Percentiles rank a stretch among this genome's conserved stretches.
phyloP scores from a whole-genome alignment of 2,329 filamentous ascomycete species.

The Fusarium sp. region DNA sequence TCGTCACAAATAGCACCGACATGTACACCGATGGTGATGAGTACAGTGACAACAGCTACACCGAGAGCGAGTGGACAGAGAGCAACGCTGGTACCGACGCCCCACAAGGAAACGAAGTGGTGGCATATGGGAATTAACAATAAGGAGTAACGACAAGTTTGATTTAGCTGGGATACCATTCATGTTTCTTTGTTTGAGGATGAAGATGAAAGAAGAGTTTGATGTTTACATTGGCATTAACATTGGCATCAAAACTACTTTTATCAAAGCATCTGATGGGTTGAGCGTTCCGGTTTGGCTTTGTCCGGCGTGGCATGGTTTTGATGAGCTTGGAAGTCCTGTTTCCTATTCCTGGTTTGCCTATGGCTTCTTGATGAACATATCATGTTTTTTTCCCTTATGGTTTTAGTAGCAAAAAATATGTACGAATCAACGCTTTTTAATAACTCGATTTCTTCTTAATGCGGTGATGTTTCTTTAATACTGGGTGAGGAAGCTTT shows the following conservation, averaged over 20 bases:
- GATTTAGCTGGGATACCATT: slow-evolving; percentile 34
- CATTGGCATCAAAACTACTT: not conserved
- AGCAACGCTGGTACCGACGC: slow-evolving; percentile 53
- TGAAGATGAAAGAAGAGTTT: slow-evolving; percentile 11
- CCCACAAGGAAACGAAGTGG: slow-evolving; percentile 53
- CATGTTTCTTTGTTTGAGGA: slow-evolving; percentile 20
- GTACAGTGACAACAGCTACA: slow-evolving; percentile 58
- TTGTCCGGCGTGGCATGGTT: slow-evolving; percentile 7
- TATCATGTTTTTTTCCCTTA: slow-evolving; percentile 17
- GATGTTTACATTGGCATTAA: not conserved
- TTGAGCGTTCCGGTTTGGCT: slow-evolving; percentile 20
- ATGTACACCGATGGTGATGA: slow-evolving; percentile 56
- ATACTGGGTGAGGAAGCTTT: not conserved
- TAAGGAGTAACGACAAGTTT: slow-evolving; percentile 30
- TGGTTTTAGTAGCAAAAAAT: slow-evolving; percentile 9
- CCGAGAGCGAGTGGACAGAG: slow-evolving; percentile 64
- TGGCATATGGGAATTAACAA: slow-evolving; percentile 51
- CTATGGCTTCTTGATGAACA: slow-evolving; percentile 13
- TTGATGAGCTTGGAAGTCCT: slow-evolving; percentile 18
- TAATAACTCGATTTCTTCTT: not conserved
- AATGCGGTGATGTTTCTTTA: not conserved
- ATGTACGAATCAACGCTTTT: slow-evolving; percentile 31
- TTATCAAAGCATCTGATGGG: slow-evolving; percentile 28
- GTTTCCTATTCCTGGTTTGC: slow-evolving; percentile 12
- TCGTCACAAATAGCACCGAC: slow-evolving; percentile 59